Evolutionary conservation across 2,329 filamentous ascomycete genomes (phyloP).

Genomic region (Mycocentrospora acerina): DNA sequence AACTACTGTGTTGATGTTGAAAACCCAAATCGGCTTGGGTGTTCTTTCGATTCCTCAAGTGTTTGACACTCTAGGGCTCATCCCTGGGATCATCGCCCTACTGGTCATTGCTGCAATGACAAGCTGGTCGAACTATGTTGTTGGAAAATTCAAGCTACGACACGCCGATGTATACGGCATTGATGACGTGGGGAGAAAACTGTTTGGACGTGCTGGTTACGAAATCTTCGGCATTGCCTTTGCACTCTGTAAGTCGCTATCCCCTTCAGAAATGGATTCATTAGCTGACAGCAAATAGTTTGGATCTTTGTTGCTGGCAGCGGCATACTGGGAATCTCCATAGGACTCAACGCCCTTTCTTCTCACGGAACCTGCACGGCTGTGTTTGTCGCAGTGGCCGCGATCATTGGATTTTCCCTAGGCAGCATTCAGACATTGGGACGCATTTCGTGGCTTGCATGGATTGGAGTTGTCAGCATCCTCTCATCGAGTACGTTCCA

Average conservation of each 20-base stretch:
- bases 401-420: constrained; percentile 54
- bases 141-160: constrained; percentile 56
- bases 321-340: constrained; percentile 60
- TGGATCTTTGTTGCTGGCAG: constrained; percentile 66
- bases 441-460: constrained; percentile 27
- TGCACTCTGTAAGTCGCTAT: constrained; percentile 37
- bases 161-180: constrained; percentile 60
- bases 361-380: constrained; percentile 65
- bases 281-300: constrained; percentile 7
- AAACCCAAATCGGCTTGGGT: constrained; percentile 38
- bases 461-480: constrained; percentile 26
- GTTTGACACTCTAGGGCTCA: constrained; percentile 50
- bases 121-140: constrained; percentile 53
- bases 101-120: constrained; percentile 46
- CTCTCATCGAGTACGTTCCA: constrained; percentile 18
- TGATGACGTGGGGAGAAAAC: constrained; percentile 57
- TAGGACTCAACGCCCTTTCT: constrained; percentile 51
- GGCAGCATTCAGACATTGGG: constrained; percentile 47
- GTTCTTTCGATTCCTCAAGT: constrained; percentile 54
- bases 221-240: constrained; percentile 46
- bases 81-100: constrained; percentile 53
- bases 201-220: constrained; percentile 56
- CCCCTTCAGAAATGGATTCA: constrained; percentile 10
- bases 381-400: constrained; percentile 62
- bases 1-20: constrained; percentile 31